Evolutionary conservation across 495 filamentous ascomycete genomes (phyloP).

Genomic region (Penicillium longicatenatum): DNA sequence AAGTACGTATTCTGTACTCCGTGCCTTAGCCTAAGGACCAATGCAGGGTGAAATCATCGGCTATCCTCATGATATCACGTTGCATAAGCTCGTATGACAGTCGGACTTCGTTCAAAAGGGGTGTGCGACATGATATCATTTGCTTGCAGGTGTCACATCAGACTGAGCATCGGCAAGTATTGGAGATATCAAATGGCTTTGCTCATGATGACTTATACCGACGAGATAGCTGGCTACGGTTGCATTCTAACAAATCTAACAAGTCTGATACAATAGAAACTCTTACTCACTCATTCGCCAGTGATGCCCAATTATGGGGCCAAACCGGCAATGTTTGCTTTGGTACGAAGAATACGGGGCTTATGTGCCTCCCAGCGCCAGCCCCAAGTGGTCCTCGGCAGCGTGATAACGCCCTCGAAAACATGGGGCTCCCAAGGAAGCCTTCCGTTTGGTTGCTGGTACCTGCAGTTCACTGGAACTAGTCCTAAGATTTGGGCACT

Average conservation of each 20-base stretch:
- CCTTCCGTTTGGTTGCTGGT: neutral
- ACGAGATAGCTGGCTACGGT: neutral
- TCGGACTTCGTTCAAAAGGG: conserved; percentile 3
- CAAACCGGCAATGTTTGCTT: neutral
- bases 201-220: neutral
- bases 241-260: neutral
- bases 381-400: neutral
- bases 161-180: neutral
- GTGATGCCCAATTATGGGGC: neutral
- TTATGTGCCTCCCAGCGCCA: neutral
- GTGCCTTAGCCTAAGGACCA: neutral
- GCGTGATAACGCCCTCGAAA: too few species aligned
- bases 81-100: conserved; percentile 14
- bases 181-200: neutral
- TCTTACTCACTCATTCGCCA: neutral
- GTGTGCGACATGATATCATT: neutral
- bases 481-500: neutral
- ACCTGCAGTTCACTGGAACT: neutral
- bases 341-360: neutral
- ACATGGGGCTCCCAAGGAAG: neutral
- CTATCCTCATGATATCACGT: conserved; percentile 23
- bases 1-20: neutral
- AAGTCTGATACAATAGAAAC: neutral
- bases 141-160: neutral
- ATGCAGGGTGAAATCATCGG: conserved; percentile 17